Conservation (phyloP, 192 early-diverging fungal genomes). For the Coemansia sp. region DNA sequence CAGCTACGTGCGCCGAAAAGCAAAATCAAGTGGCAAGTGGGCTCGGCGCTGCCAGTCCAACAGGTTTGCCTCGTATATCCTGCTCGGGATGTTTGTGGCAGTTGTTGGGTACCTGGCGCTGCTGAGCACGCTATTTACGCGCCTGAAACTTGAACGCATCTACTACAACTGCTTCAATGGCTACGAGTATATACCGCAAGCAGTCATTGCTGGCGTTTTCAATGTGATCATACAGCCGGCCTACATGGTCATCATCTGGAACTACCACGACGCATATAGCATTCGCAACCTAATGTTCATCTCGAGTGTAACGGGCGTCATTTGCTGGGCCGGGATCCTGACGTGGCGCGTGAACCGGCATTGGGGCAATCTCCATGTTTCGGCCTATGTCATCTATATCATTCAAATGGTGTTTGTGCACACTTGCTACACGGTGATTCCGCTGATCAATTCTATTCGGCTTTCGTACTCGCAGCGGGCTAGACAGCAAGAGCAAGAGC, state of each 20-base stretch:
- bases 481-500: too few relatives aligned
- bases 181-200: conserved; percentile 12
- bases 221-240: conserved; percentile 16
- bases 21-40: neutral
- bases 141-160: conserved; percentile 8
- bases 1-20: neutral
- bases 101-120: conserved; percentile 16
- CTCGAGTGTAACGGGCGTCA: conserved; percentile 10
- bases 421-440: conserved; percentile 15
- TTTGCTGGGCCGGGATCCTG: conserved; percentile 17
- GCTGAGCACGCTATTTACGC: conserved; percentile 18
- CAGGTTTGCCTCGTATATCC: conserved; percentile 1
- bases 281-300: conserved; percentile 20
- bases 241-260: conserved; percentile 24
- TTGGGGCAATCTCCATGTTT: conserved; percentile 10
- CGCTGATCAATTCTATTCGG: conserved; percentile 21
- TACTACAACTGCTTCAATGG: conserved; percentile 39
- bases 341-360: conserved; percentile 22
- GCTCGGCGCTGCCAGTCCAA: neutral
- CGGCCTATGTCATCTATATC: conserved; percentile 14
- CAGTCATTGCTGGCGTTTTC: conserved; percentile 15
- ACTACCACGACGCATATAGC: conserved; percentile 35
- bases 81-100: neutral
- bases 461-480: conserved; percentile 8
- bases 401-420: conserved; percentile 23